phyloP scores from a whole-genome alignment of 2,329 filamentous ascomycete genomes.

The Aspergillus tubingensis region DNA sequence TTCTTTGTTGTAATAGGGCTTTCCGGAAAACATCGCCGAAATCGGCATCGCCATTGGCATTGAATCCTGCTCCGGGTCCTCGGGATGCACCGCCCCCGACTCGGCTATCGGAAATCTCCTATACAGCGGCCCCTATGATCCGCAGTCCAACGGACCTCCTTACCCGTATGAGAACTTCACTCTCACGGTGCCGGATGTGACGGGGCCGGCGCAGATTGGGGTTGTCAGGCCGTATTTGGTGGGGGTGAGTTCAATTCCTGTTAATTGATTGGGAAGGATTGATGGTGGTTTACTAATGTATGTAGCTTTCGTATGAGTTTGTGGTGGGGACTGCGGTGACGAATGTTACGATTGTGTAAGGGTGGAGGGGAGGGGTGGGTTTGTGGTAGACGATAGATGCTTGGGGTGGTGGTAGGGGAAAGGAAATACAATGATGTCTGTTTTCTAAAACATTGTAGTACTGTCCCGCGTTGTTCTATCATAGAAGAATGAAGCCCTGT shows the following conservation, averaged over 20 bases:
- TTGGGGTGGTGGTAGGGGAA: not conserved
- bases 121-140: not conserved
- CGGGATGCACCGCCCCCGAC: not conserved
- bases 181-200: not conserved
- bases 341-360: not conserved
- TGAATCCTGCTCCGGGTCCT: not conserved
- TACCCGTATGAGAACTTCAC: not conserved
- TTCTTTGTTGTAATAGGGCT: not conserved
- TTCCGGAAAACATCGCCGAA: not conserved
- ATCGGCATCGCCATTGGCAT: constrained; percentile 1
- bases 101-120: not conserved
- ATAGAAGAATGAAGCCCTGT: too few species aligned
- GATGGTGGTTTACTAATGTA: not conserved
- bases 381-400: not conserved
- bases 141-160: not conserved
- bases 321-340: not conserved
- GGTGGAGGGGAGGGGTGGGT: too few species aligned
- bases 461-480: too few species aligned
- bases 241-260: not conserved
- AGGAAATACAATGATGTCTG: too few species aligned
- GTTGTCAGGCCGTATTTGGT: not conserved
- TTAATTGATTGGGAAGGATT: not conserved
- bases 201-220: not conserved
- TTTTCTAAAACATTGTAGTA: too few species aligned
- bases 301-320: not conserved